Percentiles rank a stretch among this genome's conserved stretches.
These are phyloP conservation scores for Jackrogersella multiformis DNA, from an alignment of 495 filamentous ascomycete genomes.

Conservation along the genomic window DNA sequence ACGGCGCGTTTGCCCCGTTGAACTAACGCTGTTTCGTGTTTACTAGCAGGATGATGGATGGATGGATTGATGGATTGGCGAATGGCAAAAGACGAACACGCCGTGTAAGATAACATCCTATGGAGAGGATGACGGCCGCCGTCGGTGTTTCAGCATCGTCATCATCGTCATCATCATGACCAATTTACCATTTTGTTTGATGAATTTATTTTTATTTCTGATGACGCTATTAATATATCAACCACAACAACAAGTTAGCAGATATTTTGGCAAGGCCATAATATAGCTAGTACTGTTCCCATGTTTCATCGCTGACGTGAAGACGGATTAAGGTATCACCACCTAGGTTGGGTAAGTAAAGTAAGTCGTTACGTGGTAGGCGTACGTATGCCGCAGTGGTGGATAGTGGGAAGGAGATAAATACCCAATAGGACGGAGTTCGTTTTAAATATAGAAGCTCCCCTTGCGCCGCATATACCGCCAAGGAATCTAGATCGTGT, in stretches of 20 bases:
- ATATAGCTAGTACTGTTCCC: neutral
- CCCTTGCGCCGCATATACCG: neutral
- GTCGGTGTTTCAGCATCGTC: neutral
- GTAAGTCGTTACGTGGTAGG: too few relatives aligned
- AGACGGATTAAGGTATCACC: too few relatives aligned
- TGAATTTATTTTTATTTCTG: neutral
- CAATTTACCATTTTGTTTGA: neutral
- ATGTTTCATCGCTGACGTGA: slow-evolving; percentile 4
- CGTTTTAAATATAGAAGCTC: slow-evolving; percentile 11
- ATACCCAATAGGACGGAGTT: too few relatives aligned
- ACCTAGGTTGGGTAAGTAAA: too few relatives aligned
- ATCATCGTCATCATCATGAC: neutral
- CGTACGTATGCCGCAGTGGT: neutral
- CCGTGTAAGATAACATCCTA: neutral
- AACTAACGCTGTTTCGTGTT: neutral
- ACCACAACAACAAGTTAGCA: too few relatives aligned
- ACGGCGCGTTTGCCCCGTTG: neutral
- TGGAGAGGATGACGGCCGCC: neutral
- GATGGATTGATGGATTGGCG: neutral
- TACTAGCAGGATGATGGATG: neutral
- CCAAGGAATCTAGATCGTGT: neutral
- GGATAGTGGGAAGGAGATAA: neutral
- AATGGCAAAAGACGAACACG: neutral
- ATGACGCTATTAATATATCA: slow-evolving; percentile 1
- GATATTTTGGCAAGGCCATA: too few relatives aligned